Percentiles rank a stretch among this genome's conserved stretches.
Conservation (phyloP, 2,329 filamentous ascomycete species). For the Curvularia eragrostidis region DNA sequence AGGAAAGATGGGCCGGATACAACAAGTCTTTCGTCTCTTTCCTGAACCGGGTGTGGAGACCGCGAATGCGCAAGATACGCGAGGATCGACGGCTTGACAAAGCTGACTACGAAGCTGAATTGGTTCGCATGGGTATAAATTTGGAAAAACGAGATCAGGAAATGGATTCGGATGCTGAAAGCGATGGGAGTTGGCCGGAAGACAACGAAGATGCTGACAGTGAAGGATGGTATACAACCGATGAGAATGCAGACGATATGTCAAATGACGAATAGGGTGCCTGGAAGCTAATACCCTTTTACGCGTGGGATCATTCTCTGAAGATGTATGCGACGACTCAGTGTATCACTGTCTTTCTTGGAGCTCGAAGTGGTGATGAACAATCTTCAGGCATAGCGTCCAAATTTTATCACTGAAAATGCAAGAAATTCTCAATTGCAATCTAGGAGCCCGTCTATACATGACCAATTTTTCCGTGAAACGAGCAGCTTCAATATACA, state of each 20-base stretch:
- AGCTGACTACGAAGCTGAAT: neutral
- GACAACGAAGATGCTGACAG: neutral
- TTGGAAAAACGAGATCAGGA: neutral
- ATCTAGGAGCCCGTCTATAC: too few relatives aligned
- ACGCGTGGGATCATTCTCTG: neutral
- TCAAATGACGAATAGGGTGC: neutral
- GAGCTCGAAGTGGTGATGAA: neutral
- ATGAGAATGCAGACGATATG: neutral
- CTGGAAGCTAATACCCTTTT: too few relatives aligned
- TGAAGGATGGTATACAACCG: conserved; percentile 1
- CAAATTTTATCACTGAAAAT: neutral
- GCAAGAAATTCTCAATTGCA: too few relatives aligned
- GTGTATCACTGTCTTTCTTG: neutral
- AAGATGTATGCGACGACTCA: neutral
- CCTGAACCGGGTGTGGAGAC: neutral
- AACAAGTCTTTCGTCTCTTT: neutral
- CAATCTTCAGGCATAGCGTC: neutral
- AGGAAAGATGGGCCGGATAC: neutral
- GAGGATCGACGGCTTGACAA: neutral
- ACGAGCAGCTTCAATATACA: too few relatives aligned
- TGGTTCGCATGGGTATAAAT: neutral
- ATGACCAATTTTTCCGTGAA: too few relatives aligned
- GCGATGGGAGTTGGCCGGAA: neutral
- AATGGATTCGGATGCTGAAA: neutral
- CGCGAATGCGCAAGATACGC: neutral